Base-by-base conservation (phyloP, 2,329 filamentous ascomycete species). In the Fusarium bactridioides region DNA sequence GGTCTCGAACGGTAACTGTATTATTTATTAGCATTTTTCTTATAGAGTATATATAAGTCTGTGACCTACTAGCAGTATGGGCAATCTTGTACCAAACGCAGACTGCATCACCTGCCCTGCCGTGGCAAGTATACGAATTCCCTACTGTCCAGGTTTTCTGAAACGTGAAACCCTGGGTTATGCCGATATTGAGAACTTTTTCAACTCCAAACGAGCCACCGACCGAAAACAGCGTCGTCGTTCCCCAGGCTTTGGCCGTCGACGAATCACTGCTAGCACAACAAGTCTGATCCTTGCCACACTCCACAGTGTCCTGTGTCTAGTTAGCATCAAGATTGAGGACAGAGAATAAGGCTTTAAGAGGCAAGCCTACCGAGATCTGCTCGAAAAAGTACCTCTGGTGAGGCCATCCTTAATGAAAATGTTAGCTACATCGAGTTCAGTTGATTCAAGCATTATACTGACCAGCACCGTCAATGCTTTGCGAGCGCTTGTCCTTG, bases 361-460 rank as follows among this genome's bases (percentile, higher is more conserved):
- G 44, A 11, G 4, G 9, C 0, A 21, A 29, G 3, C 44, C 0
- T 11, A 47, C 44, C 1, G 44, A 47, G 7, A 47, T 0, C 2
- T 47, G 44, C 6, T 2, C 0, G 6, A 0, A 29, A 0, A 11
- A 0, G 25, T n/a, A 29, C 25, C 44, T 47, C 19, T 8, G 10
- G 0, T 47, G 44, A 16, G 44, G 44, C 44, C 44, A 47, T 21
- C 44, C 44, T 47, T 15, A 0, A 47, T 16, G 6, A 1, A 16
- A 16, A 29, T 4, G 25, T 47, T 3, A 21, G 44, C 0, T 11
- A n/a, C 0, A 6, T 19, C 4, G 0, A 13, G 23, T 10, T 0
- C 4, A 5, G 4, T 4, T n/a, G 1, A n/a, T 10, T 11, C 0
- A 11, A 4, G 11, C 13, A n/a, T 16, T 31, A 7, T 5, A 31